Percentiles rank a stretch among this genome's conserved stretches.
phyloP scores from a whole-genome alignment of 2,329 filamentous ascomycete species.

The Niveomyces coronatus region DNA sequence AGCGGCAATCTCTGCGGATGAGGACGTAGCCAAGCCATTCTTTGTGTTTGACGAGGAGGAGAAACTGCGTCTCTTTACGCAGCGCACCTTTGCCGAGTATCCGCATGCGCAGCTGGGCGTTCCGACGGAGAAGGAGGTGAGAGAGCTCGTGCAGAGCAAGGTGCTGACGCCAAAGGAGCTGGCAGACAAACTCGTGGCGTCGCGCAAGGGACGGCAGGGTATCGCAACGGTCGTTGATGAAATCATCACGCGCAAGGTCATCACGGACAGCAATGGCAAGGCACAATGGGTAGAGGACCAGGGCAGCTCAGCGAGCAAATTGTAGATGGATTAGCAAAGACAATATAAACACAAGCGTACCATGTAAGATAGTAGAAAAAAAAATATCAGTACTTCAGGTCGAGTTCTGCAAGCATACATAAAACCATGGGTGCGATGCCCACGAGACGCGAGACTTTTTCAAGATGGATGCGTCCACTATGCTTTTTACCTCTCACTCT shows the following conservation, averaged over 20 bases:
- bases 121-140: conserved; percentile 58
- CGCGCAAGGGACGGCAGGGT: conserved; percentile 55
- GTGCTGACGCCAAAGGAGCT: conserved; percentile 44
- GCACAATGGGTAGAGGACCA: conserved; percentile 27
- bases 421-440: too few relatives aligned
- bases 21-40: conserved; percentile 54
- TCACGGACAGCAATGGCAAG: conserved; percentile 31
- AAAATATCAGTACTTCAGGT: too few relatives aligned
- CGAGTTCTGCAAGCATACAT: too few relatives aligned
- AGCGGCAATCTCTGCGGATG: conserved; percentile 48
- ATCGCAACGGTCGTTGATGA: conserved; percentile 58
- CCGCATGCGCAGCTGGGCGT: conserved; percentile 61
- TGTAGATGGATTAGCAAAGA: conserved; percentile 12
- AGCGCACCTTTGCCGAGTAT: conserved; percentile 58
- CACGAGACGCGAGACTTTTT: too few relatives aligned
- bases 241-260: conserved; percentile 54
- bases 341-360: background rate
- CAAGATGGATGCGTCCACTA: too few relatives aligned
- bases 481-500: too few relatives aligned
- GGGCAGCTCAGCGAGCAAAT: conserved; percentile 20
- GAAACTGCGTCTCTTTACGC: conserved; percentile 50
- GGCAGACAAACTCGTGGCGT: conserved; percentile 49
- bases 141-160: conserved; percentile 30
- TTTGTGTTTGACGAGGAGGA: conserved; percentile 43
- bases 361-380: too few relatives aligned